A percentile compares a stretch with the other conserved stretches of the same genome.
phyloP scores from a whole-genome alignment of 345 rosid genomes.

The Brassica rapa region DNA sequence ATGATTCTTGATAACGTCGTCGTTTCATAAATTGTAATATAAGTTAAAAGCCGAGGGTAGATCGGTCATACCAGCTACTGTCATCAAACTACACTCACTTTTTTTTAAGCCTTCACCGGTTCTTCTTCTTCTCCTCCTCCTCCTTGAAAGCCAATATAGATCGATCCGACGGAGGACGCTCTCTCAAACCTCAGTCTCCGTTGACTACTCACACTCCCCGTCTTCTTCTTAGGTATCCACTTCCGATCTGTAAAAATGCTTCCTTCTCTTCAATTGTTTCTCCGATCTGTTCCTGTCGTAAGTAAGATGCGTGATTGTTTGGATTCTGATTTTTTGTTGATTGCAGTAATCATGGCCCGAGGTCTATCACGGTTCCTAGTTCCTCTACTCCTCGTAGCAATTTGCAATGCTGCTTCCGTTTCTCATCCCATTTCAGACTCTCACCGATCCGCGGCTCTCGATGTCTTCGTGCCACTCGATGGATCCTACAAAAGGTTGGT shows the following conservation, averaged over 20 bases:
- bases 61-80: slow-evolving; percentile 10
- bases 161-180: slow-evolving; percentile 28
- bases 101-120: slow-evolving; percentile 18
- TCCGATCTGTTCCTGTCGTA: not conserved
- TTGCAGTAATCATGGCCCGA: slow-evolving; percentile 63
- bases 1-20: not conserved
- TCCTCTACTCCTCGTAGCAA: slow-evolving; percentile 47
- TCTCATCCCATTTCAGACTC: slow-evolving; percentile 75
- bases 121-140: not conserved
- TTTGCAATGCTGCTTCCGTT: slow-evolving; percentile 57
- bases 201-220: slow-evolving; percentile 38
- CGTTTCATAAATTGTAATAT: not conserved
- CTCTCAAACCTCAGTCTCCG: slow-evolving; percentile 38
- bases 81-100: slow-evolving; percentile 21
- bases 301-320: slow-evolving; percentile 28
- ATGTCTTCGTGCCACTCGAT: slow-evolving; percentile 58
- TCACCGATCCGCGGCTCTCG: slow-evolving; percentile 93
- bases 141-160: slow-evolving; percentile 19
- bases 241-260: slow-evolving; percentile 16
- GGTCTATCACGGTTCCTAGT: slow-evolving; percentile 48
- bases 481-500: slow-evolving; percentile 72
- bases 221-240: slow-evolving; percentile 21
- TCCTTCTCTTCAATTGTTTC: not conserved
- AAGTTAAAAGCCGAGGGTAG: not conserved
- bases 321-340: not conserved